Evolutionary conservation across 2,329 filamentous ascomycete species (phyloP).

Genomic region (Hypoxylon sp.): DNA sequence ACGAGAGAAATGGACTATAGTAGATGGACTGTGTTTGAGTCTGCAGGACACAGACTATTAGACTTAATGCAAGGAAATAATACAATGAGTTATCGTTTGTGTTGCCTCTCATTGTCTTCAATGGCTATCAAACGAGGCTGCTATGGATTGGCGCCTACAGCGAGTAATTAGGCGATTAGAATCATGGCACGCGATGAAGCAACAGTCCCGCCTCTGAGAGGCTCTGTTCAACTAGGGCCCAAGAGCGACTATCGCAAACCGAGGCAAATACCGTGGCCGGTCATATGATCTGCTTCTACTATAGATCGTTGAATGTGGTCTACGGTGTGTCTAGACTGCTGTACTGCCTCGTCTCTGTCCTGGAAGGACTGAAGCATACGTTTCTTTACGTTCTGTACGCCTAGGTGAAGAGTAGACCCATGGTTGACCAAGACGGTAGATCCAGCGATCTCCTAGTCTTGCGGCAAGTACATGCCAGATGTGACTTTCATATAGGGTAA

Average conservation of each 20-base stretch:
- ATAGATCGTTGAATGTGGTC: not conserved
- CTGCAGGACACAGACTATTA: not conserved
- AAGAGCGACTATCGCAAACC: not conserved
- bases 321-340: not conserved
- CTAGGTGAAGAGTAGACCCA: no score
- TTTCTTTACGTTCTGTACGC: not conserved
- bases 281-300: not conserved
- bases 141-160: not conserved
- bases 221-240: no score
- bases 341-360: no score
- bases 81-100: no score
- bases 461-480: no score
- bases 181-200: no score
- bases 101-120: not conserved
- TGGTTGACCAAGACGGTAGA: no score
- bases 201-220: no score
- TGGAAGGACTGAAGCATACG: not conserved
- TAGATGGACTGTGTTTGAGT: not conserved
- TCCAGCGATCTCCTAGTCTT: no score
- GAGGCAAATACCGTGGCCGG: not conserved
- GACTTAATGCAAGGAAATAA: no score
- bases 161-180: not conserved
- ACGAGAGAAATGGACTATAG: not conserved
- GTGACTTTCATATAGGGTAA: no score
- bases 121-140: no score